Percentiles rank a stretch among this genome's conserved stretches.
phyloP scores from a whole-genome alignment of 2,329 filamentous ascomycete species.

The Penicillium sp. region DNA sequence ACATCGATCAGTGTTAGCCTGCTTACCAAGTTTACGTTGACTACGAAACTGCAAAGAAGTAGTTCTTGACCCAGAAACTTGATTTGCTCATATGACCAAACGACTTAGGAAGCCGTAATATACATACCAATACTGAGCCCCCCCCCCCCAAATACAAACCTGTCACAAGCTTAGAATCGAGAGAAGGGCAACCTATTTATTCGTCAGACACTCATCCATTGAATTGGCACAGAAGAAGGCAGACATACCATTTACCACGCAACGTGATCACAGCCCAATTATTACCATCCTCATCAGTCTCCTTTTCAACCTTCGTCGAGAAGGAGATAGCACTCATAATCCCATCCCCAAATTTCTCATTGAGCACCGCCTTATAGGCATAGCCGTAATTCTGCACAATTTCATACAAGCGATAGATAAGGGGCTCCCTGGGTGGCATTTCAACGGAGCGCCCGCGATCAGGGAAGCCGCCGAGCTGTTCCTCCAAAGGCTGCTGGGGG shows the following conservation, averaged over 20 bases:
- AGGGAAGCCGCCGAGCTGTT: conserved; percentile 69
- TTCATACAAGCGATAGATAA: conserved; percentile 90
- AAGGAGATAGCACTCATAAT: conserved; percentile 98
- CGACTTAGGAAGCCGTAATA: background rate
- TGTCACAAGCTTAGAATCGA: conserved; percentile 36
- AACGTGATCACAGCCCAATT: conserved; percentile 83
- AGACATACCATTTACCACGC: conserved; percentile 74
- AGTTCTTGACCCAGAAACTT: background rate
- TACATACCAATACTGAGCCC: background rate
- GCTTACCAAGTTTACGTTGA: too few relatives aligned
- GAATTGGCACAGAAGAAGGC: background rate
- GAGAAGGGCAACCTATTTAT: conserved; percentile 47
- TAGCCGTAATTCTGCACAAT: conserved; percentile 97
- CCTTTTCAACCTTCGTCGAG: conserved; percentile 88
- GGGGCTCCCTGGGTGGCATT: conserved; percentile 79
- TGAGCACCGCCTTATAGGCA: conserved; percentile 90
- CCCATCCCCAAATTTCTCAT: conserved; percentile 91
- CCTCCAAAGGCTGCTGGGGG: conserved; percentile 55
- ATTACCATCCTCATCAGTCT: conserved; percentile 77
- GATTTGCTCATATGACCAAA: too few relatives aligned
- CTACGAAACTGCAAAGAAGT: too few relatives aligned
- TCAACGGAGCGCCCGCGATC: conserved; percentile 76
- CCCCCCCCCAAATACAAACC: background rate
- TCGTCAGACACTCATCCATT: conserved; percentile 11
- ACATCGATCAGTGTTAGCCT: too few relatives aligned